These are phyloP conservation scores for Solanum lignicaule DNA, from an alignment of 257 asterid genomes.

Conservation along the genomic window DNA sequence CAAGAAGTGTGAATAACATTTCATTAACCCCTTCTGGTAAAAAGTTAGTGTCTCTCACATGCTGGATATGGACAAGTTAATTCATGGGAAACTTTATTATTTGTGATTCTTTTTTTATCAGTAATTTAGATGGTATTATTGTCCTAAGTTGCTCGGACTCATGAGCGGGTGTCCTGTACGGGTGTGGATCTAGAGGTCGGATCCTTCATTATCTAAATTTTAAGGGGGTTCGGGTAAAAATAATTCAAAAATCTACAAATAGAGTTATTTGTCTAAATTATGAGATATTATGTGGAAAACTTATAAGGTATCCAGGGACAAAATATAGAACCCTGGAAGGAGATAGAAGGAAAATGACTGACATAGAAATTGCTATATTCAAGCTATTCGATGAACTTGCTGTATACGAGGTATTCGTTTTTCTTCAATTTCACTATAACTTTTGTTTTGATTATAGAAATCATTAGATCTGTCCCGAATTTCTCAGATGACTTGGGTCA, in stretches of 20 bases:
- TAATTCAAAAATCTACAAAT: no score
- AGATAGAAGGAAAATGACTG: background rate
- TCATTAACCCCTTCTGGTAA: background rate
- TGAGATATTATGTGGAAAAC: background rate
- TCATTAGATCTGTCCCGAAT: background rate
- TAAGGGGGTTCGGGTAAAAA: background rate
- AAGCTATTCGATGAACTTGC: background rate
- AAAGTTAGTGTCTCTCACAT: background rate
- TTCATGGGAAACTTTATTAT: background rate
- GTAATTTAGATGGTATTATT: background rate
- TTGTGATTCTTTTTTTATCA: background rate
- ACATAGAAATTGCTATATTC: background rate
- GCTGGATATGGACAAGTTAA: background rate
- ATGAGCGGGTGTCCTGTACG: background rate
- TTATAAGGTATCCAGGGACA: background rate
- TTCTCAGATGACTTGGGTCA: background rate
- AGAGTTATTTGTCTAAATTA: background rate
- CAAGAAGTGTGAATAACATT: background rate
- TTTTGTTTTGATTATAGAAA: background rate
- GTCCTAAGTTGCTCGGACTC: background rate
- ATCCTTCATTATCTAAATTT: background rate
- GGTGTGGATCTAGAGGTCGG: background rate
- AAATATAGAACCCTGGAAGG: background rate
- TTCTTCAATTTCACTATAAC: background rate
- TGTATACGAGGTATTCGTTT: background rate